Percentiles rank a stretch among this genome's conserved stretches.
Conservation (phyloP, 257 asterid genomes). For the Ehretia macrophylla region DNA sequence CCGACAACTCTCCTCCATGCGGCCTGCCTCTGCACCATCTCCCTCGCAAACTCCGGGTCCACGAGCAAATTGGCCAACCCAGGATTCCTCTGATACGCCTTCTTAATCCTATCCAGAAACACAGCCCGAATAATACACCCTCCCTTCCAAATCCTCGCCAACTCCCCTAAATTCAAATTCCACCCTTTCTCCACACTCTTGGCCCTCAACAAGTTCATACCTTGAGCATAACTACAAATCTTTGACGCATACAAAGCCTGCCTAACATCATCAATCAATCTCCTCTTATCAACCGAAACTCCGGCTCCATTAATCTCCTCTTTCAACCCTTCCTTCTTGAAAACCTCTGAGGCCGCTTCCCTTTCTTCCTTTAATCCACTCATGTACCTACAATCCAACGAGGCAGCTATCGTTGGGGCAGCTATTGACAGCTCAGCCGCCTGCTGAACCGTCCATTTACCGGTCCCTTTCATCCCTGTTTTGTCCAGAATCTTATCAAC, state of each 20-base stretch:
- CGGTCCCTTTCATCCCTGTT: slow-evolving; percentile 86
- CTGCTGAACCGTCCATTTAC: slow-evolving; percentile 97
- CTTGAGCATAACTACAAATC: slow-evolving; percentile 94
- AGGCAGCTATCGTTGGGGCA: slow-evolving; percentile 91
- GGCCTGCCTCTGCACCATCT: slow-evolving; percentile 92
- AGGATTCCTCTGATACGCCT: slow-evolving; percentile 78
- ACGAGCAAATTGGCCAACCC: slow-evolving; percentile 71
- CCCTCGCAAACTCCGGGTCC: slow-evolving; percentile 85
- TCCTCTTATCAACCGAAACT: slow-evolving; percentile 53
- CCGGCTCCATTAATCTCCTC: slow-evolving; percentile 42
- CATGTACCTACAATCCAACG: slow-evolving; percentile 69
- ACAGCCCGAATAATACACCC: slow-evolving; percentile 95
- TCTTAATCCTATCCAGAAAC: slow-evolving; percentile 89
- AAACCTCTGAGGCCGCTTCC: slow-evolving; percentile 51
- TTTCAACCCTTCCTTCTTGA: slow-evolving; percentile 53
- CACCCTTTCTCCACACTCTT: slow-evolving; percentile 87
- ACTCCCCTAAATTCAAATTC: slow-evolving; percentile 82
- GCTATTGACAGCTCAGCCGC: slow-evolving; percentile 92
- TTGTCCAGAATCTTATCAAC: slow-evolving; percentile 89
- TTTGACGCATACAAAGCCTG: slow-evolving; percentile 89
- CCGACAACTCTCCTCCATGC: slow-evolving; percentile 96
- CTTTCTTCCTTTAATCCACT: slow-evolving; percentile 93
- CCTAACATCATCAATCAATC: slow-evolving; percentile 87
- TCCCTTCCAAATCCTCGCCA: slow-evolving; percentile 95
- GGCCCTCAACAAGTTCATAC: slow-evolving; percentile 83